Conservation (phyloP, 176 grass and related monocot genomes). For the Musa schizocarpa region DNA sequence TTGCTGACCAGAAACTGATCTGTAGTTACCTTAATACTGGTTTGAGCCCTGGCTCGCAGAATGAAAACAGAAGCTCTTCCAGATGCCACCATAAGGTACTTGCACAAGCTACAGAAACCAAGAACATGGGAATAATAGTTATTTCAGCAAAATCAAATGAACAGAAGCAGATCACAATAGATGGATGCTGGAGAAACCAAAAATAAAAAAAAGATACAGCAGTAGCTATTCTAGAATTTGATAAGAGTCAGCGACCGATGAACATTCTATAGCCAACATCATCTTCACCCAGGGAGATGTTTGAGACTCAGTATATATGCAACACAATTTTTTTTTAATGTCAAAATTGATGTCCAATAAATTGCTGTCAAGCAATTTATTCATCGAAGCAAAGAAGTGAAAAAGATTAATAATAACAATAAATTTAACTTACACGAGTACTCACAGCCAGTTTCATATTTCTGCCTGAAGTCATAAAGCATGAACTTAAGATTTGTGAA, state of each 20-base stretch:
- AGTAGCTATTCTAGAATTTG: neutral
- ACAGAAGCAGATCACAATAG: neutral
- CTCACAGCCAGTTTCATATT: too few relatives aligned
- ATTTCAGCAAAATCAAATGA: neutral
- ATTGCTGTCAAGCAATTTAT: neutral
- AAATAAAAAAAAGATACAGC: neutral
- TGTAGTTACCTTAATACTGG: slow-evolving; percentile 72
- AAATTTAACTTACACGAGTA: too few relatives aligned
- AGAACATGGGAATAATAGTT: slow-evolving; percentile 7
- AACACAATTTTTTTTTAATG: neutral
- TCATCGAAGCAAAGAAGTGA: neutral
- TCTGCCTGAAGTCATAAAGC: too few relatives aligned
- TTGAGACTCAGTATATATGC: neutral
- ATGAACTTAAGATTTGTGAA: too few relatives aligned
- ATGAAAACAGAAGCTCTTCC: slow-evolving; percentile 77
- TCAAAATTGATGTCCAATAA: neutral
- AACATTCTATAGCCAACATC: neutral
- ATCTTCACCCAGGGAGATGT: neutral
- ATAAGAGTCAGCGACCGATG: neutral
- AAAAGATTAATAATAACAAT: neutral
- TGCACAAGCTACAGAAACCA: slow-evolving; percentile 62
- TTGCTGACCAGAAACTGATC: slow-evolving; percentile 19
- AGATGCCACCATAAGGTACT: slow-evolving; percentile 78
- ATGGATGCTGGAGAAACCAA: neutral
- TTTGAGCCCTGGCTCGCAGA: slow-evolving; percentile 45